Evolutionary conservation across 2,329 filamentous ascomycete genomes (phyloP), one percentile per base, ranked within the genome.

Genomic region (Cadophora gregata): DNA sequence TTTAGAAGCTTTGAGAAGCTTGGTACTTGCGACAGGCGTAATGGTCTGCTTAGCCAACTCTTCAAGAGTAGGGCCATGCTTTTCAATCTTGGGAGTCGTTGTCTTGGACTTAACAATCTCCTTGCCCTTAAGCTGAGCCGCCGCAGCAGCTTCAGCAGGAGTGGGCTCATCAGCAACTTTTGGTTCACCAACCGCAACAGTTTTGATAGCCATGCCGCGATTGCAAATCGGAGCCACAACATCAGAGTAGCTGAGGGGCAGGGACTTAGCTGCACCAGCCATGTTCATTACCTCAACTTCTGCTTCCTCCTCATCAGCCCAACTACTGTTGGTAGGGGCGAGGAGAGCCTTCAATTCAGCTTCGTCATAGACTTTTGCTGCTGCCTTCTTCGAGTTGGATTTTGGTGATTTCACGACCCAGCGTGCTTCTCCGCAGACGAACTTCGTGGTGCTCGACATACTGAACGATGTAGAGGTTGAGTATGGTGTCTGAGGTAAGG

Each of bases 221-320:
- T 47, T 12, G 8, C 27, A 1, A 8, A 29, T 31, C 4, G 50
- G 50, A 8, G 16, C 27, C 14, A 31, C 4, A 53, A 27, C 50
- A 31, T 31, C 50, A 27, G 24, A 29, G 50, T n/a, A 31, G 9
- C 50, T 53, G 25, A 31, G 1, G 4, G 50, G 50, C 25, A n/a
- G 4, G 6, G 25, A 0, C 24, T 25, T 51, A 10, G 24, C 24
- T 16, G 24, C 19, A 9, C 3, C 24, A 7, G 4, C 10, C 14
- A 45, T 6, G 3, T n/a, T 5, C 16, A 45, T 45, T 6, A 16
- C 6, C 19, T 47, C 42, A 21, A 10, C n/a, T 47, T 47, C 42
- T n/a, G 19, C 50, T 4, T 53, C 14, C 25, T 31, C 19, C 50
- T 53, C 50, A 53, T 53, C 50, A 27, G 50, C 50, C 50, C 50